These are phyloP conservation scores for Bombardia bombarda DNA, from an alignment of 495 filamentous ascomycete species.

Conservation along the genomic window DNA sequence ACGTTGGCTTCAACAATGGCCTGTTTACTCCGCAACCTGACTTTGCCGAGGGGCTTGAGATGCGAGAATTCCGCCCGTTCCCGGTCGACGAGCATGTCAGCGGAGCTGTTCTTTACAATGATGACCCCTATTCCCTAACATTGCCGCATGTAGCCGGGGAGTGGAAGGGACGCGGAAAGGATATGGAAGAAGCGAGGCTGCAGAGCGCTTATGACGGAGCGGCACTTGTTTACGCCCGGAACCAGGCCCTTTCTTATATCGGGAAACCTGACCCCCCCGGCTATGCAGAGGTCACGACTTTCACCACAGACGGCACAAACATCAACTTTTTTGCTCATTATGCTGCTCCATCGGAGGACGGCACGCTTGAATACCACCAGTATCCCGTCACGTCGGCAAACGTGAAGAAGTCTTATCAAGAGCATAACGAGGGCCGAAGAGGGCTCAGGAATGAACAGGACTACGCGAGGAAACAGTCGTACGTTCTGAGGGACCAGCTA, in stretches of 20 bases:
- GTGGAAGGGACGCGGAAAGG: slow-evolving; percentile 16
- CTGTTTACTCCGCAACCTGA: slow-evolving; percentile 22
- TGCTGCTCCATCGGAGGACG: slow-evolving; percentile 14
- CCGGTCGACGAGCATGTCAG: slow-evolving; percentile 18
- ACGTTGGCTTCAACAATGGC: slow-evolving; percentile 26
- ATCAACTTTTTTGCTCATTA: slow-evolving; percentile 27
- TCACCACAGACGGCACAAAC: slow-evolving; percentile 23
- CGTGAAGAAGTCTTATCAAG: slow-evolving; percentile 12
- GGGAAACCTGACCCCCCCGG: slow-evolving; percentile 17
- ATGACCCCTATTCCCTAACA: slow-evolving; percentile 16
- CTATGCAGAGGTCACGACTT: slow-evolving; percentile 23
- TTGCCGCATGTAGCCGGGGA: slow-evolving; percentile 27
- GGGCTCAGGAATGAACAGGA: slow-evolving; percentile 18
- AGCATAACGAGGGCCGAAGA: slow-evolving; percentile 10
- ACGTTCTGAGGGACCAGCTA: slow-evolving; percentile 16
- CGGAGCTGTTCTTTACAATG: slow-evolving; percentile 18
- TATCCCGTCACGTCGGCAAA: slow-evolving; percentile 13
- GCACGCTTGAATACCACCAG: slow-evolving; percentile 26
- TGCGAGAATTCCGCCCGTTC: slow-evolving; percentile 18
- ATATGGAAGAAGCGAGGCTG: slow-evolving; percentile 18
- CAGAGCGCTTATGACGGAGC: slow-evolving; percentile 23
- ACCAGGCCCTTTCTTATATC: slow-evolving; percentile 19
- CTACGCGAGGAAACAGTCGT: slow-evolving; percentile 15
- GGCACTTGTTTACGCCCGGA: slow-evolving; percentile 23
- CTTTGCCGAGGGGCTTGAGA: slow-evolving; percentile 20